Evolutionary conservation across 164 flowering plant species (phyloP).

Genomic region (Litsea cubeba): DNA sequence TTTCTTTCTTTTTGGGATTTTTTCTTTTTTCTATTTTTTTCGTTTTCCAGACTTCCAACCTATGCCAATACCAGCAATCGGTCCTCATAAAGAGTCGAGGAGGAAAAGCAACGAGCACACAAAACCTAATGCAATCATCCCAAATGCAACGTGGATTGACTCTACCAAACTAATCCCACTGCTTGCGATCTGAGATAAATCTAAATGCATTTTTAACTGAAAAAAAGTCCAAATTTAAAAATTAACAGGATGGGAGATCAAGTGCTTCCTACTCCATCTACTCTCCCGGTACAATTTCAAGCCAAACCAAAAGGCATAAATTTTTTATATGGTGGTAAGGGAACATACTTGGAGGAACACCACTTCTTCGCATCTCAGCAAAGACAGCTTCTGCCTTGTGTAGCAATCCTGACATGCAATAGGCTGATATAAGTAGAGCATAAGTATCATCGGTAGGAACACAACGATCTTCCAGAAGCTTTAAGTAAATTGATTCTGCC

Average conservation of each 20-base stretch:
- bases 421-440: slow-evolving; percentile 73
- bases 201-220: background rate
- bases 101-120: background rate
- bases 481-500: slow-evolving; percentile 58
- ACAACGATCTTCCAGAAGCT: slow-evolving; percentile 57
- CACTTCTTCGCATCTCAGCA: slow-evolving; percentile 57
- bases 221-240: no score
- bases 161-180: background rate
- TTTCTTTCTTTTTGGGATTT: no score
- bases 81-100: background rate
- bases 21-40: no score
- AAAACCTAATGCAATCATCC: background rate
- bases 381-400: slow-evolving; percentile 77
- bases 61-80: background rate
- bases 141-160: background rate
- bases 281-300: background rate
- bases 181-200: background rate
- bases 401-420: slow-evolving; percentile 48
- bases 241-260: background rate
- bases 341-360: slow-evolving; percentile 58
- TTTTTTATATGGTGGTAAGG: background rate
- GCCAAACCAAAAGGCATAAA: background rate
- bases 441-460: slow-evolving; percentile 86
- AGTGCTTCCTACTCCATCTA: background rate
- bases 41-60: background rate